Conservation (phyloP, 805 yeast species). For the Torulaspora franciscae region DNA sequence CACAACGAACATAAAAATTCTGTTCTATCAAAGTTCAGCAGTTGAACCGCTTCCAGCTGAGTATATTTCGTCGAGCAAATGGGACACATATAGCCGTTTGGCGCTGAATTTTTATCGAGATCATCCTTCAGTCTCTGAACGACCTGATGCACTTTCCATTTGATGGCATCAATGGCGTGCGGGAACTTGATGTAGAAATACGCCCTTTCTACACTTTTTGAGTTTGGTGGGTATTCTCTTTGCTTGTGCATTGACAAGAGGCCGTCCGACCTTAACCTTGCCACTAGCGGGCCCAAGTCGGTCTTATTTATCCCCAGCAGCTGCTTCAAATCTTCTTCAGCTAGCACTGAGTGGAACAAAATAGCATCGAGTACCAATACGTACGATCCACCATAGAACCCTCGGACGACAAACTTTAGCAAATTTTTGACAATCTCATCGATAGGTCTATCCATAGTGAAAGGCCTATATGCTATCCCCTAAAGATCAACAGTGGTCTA, state of each 20-base stretch:
- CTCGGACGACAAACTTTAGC: constrained; percentile 74
- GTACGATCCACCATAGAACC: constrained; percentile 81
- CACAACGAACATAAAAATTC: constrained; percentile 84
- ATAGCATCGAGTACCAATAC: constrained; percentile 83
- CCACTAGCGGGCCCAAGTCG: constrained; percentile 77
- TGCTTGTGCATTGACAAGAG: constrained; percentile 66
- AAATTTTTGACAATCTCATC: constrained; percentile 43
- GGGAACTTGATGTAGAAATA: constrained; percentile 85
- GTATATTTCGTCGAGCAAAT: constrained; percentile 75
- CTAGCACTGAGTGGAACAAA: constrained; percentile 78
- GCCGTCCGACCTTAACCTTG: constrained; percentile 78
- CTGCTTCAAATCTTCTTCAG: constrained; percentile 85
- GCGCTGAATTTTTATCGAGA: constrained; percentile 76
- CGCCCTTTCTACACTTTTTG: constrained; percentile 65
- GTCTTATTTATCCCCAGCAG: constrained; percentile 80
- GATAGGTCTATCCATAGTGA: constrained; percentile 37
- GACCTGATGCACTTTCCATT: constrained; percentile 91
- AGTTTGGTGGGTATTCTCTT: constrained; percentile 60
- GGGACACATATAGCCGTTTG: constrained; percentile 92
- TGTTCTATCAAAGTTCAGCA: constrained; percentile 72
- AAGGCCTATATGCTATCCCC: background rate
- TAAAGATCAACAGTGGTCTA: background rate
- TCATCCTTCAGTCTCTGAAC: constrained; percentile 77
- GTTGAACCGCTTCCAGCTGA: constrained; percentile 80
- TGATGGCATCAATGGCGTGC: constrained; percentile 90